Conservation (phyloP, 169 alveolate species). For the Plasmodium blacklocki region DNA sequence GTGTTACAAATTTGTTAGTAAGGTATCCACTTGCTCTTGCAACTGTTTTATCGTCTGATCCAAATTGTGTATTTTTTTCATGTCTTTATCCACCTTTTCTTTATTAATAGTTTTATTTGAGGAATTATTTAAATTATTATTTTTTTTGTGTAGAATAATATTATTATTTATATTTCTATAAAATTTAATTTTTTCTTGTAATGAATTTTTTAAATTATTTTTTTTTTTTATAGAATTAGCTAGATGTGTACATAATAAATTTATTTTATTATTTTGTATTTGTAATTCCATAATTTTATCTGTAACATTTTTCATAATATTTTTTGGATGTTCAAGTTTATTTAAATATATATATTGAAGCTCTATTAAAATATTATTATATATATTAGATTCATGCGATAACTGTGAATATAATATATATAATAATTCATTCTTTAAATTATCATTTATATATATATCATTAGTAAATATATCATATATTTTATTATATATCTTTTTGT, state of each 20-base stretch:
- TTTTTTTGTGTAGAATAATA: slow-evolving; percentile 27
- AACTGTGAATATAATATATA: slow-evolving; percentile 58
- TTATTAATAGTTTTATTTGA: background rate
- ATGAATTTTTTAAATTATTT: slow-evolving; percentile 26
- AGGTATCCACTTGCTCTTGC: slow-evolving; percentile 31
- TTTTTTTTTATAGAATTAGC: slow-evolving; percentile 23
- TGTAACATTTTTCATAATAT: slow-evolving; percentile 3
- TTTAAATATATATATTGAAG: slow-evolving; percentile 52
- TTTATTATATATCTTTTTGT: slow-evolving; percentile 23
- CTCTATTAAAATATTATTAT: slow-evolving; percentile 45
- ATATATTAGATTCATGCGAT: slow-evolving; percentile 46
- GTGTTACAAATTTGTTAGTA: slow-evolving; percentile 13
- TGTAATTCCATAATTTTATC: slow-evolving; percentile 17
- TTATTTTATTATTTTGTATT: slow-evolving; percentile 36
- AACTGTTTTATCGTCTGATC: slow-evolving; percentile 35
- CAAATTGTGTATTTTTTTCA: slow-evolving; percentile 32
- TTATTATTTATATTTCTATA: slow-evolving; percentile 24
- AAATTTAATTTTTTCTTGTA: slow-evolving; percentile 56
- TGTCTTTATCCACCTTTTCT: slow-evolving; percentile 8
- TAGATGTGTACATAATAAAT: background rate
- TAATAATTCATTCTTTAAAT: slow-evolving; percentile 52
- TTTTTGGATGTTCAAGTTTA: slow-evolving; percentile 27
- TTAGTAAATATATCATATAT: slow-evolving; percentile 52
- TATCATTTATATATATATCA: slow-evolving; percentile 58
- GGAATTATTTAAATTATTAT: background rate